A percentile compares a stretch with the other conserved stretches of the same genome.
These are phyloP conservation scores for Musa balbisiana DNA, from an alignment of 202 grass and related monocot genomes.

Conservation along the genomic window DNA sequence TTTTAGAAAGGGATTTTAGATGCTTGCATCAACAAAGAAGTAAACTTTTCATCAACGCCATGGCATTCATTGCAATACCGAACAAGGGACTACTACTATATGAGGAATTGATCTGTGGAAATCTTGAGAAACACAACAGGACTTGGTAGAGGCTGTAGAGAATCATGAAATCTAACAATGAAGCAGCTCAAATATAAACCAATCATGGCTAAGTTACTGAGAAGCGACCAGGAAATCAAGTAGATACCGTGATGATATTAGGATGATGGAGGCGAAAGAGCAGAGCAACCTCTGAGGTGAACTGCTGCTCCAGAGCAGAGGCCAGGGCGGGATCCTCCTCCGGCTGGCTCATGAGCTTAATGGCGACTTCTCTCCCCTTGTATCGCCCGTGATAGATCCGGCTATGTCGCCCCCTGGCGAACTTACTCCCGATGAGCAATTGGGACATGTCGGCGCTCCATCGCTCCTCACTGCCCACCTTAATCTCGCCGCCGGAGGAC, in stretches of 20 bases:
- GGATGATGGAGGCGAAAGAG: constrained; percentile 83
- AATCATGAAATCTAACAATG: neutral
- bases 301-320: constrained; percentile 68
- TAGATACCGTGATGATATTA: constrained; percentile 77
- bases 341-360: constrained; percentile 95
- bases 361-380: constrained; percentile 62
- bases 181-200: neutral
- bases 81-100: too few species aligned
- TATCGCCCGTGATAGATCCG: constrained; percentile 90
- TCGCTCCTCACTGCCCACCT: constrained; percentile 51
- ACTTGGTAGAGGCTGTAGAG: neutral
- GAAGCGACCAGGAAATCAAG: neutral
- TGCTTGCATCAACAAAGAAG: too few species aligned
- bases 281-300: constrained; percentile 77
- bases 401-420: constrained; percentile 78
- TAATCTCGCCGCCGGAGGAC: constrained; percentile 69
- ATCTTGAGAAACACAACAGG: too few species aligned
- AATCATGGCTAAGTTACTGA: neutral
- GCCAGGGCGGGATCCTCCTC: constrained; percentile 79
- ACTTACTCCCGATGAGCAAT: constrained; percentile 61
- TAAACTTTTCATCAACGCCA: too few species aligned
- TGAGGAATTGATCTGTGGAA: too few species aligned
- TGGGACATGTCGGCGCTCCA: constrained; percentile 98
- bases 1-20: too few species aligned
- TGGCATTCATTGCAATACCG: too few species aligned